Percentiles rank a stretch among this genome's conserved stretches.
These are phyloP conservation scores for Coelastrella sp. DNA, from an alignment of 139 green algal genomes.

Conservation along the genomic window DNA sequence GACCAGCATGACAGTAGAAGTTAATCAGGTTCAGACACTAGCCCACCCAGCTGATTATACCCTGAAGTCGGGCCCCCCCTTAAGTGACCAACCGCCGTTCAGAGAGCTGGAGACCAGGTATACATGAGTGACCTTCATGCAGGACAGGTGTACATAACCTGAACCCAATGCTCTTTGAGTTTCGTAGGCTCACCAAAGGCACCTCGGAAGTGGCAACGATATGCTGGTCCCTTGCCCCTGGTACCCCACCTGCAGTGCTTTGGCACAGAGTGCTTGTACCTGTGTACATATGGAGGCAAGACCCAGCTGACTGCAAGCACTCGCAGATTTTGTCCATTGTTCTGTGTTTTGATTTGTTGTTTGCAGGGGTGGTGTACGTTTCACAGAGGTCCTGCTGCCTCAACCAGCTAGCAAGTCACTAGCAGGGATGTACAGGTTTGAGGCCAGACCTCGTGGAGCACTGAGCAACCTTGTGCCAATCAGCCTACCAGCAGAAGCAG, in stretches of 20 bases:
- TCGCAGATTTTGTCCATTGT: background rate
- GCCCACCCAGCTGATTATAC: background rate
- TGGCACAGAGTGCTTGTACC: too few species aligned
- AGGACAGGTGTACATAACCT: too few species aligned
- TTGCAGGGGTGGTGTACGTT: slow-evolving; percentile 7
- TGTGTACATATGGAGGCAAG: too few species aligned
- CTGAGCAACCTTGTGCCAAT: slow-evolving; percentile 68
- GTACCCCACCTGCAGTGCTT: too few species aligned
- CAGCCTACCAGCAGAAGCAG: background rate
- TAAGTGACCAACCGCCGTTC: background rate
- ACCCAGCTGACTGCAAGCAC: background rate
- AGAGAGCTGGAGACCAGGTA: background rate
- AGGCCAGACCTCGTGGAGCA: slow-evolving; percentile 68
- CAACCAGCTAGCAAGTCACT: background rate
- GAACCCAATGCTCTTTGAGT: too few species aligned
- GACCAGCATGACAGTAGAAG: background rate
- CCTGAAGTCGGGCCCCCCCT: background rate
- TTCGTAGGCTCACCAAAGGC: too few species aligned
- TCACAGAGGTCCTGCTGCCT: background rate
- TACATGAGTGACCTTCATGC: too few species aligned
- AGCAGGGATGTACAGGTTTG: slow-evolving; percentile 29
- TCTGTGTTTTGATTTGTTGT: background rate
- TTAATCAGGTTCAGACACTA: slow-evolving; percentile 6
- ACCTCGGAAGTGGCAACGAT: too few species aligned
- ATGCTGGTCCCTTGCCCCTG: too few species aligned